These are phyloP conservation scores for Lachancea sp. DNA, from an alignment of 805 yeast genomes.

Conservation along the genomic window DNA sequence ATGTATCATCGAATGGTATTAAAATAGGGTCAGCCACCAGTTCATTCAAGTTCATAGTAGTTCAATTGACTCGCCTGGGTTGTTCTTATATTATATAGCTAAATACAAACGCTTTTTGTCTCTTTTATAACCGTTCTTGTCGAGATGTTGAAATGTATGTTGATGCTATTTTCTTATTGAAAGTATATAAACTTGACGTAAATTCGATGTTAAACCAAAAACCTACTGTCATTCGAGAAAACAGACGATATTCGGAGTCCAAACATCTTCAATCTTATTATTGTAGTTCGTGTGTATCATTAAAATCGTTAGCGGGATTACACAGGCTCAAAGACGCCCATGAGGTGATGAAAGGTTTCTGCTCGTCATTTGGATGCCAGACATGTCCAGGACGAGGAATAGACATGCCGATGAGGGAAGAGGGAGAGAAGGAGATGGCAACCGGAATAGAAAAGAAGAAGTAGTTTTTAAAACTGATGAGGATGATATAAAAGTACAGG, in stretches of 20 bases:
- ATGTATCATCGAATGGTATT: slow-evolving; percentile 78
- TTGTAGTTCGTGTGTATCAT: slow-evolving; percentile 2
- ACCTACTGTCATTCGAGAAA: background rate
- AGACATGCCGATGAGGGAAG: background rate
- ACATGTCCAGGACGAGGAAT: background rate
- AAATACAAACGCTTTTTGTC: too few relatives aligned
- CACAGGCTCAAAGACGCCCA: too few relatives aligned
- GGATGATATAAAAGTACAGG: slow-evolving; percentile 12
- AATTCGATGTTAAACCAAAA: background rate
- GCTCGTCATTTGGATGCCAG: background rate
- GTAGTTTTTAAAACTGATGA: slow-evolving; percentile 11
- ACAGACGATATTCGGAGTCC: background rate
- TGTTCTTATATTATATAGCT: too few relatives aligned
- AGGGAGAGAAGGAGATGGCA: background rate
- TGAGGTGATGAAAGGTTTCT: background rate
- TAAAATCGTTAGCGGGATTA: background rate
- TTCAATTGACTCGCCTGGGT: background rate
- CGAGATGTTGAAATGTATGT: background rate
- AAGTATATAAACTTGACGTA: background rate
- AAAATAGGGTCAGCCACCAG: slow-evolving; percentile 15
- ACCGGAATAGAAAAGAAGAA: background rate
- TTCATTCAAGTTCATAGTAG: slow-evolving; percentile 1
- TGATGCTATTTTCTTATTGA: background rate
- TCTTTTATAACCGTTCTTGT: too few relatives aligned
- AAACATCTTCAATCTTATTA: background rate